Base-by-base conservation (phyloP, 2,329 filamentous ascomycete genomes). In the Apiospora koreana region DNA sequence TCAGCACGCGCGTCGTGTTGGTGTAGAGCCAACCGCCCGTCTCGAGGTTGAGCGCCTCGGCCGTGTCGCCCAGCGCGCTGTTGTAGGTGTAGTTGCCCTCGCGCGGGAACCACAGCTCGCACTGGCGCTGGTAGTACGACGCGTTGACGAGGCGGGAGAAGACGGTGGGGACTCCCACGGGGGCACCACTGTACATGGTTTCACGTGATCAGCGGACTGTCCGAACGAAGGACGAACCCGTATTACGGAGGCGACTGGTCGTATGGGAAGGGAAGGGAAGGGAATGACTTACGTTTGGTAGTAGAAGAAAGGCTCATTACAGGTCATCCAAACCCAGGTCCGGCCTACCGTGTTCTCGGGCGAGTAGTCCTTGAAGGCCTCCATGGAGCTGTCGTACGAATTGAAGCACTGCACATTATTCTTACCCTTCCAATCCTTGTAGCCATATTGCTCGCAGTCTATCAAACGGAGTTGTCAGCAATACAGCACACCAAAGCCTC, bases 301-400 rank as follows among this genome's bases (percentile, higher is more conserved):
- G 77, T 84, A 88, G 69, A 81, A 85, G 70, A 88, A 85, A n/a
- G 89, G 88, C 76, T 91, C 87, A 75, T 91, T 91, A 82, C 89
- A 91, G 1, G 85, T 81, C 78, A 90, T 84, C 88, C 89, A 91
- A 9, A 82, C 77, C 88, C 88, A 91, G 72, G 89, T 86, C 0
- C 87, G 79, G 73, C 87, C 82, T 23, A 80, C 74, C 0, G 75
- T 69, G 75, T 90, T 90, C 66, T 72, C 73, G 6, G 86, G 79
- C 1, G 79, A 80, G 23, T 76, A 78, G 76, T 91, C 86, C 4
- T 84, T 86, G 78, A 82, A 91, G 2, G 86, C 72, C 0, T 84
- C 81, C 71, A 81, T 87, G 25, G 79, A 81, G 8, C 80, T 72
- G 73, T 90, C 85, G 77, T 88, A 84, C 1, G 83, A 86, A 76